A percentile compares a stretch with the other conserved stretches of the same genome.
Conservation (phyloP, 2,329 filamentous ascomycete species). For the Claviceps pazoutovae region DNA sequence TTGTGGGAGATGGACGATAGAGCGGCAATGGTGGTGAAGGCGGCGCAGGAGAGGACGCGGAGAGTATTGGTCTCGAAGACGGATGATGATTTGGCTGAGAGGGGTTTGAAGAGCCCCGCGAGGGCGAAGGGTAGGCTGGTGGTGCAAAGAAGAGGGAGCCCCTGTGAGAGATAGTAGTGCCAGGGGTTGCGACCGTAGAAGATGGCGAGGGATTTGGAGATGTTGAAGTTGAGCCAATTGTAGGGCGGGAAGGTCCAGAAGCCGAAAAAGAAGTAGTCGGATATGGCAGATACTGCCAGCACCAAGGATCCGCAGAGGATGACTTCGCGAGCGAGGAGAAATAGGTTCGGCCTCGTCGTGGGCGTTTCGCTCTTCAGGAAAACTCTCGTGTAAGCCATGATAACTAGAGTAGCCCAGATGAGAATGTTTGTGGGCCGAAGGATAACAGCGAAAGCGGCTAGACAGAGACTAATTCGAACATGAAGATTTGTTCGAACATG, state of each 20-base stretch:
- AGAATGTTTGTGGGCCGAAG: constrained; percentile 81
- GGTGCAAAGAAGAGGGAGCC: constrained; percentile 73
- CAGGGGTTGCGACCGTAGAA: constrained; percentile 86
- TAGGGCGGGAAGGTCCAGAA: constrained; percentile 80
- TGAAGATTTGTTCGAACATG: constrained; percentile 16
- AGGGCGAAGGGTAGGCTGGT: constrained; percentile 68
- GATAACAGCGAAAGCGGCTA: constrained; percentile 72
- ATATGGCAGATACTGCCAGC: constrained; percentile 47
- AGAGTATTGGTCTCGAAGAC: constrained; percentile 20
- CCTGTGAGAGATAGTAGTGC: constrained; percentile 90
- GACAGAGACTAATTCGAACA: constrained; percentile 46
- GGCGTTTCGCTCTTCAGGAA: constrained; percentile 24
- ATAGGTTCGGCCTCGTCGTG: constrained; percentile 27
- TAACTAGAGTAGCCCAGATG: constrained; percentile 60
- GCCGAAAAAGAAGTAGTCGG: constrained; percentile 70
- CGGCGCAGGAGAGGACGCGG: constrained; percentile 37
- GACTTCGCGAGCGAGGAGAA: constrained; percentile 47
- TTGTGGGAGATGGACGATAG: constrained; percentile 84
- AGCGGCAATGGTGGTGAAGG: constrained; percentile 42
- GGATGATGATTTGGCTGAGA: constrained; percentile 15
- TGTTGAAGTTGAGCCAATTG: constrained; percentile 81
- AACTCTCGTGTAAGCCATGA: constrained; percentile 28
- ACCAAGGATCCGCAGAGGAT: constrained; percentile 48
- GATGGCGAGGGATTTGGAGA: constrained; percentile 71
- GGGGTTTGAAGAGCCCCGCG: constrained; percentile 43